Evolutionary conservation across 257 asterid species (phyloP), one percentile per base, ranked within the genome.

Genomic region (Lantana camara): DNA sequence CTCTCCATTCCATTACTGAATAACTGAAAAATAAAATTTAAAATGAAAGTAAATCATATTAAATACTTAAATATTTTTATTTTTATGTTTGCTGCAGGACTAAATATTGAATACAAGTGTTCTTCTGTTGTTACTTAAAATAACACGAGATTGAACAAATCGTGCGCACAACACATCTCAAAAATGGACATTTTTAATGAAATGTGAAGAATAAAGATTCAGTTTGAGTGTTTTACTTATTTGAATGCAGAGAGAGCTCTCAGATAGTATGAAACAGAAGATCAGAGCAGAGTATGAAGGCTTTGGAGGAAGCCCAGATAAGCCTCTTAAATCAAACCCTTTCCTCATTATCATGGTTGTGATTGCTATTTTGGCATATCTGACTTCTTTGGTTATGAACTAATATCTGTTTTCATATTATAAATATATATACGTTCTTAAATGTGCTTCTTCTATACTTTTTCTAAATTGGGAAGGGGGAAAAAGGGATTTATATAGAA

Each of bases 181-280:
- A 59, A 67, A 57, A 58, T 75, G 80, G 85, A 70, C 67, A 81
- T 76, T 63, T 76, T 70, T 60, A 46, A 66, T 47, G 67, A 75
- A 67, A 79, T 60, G 45, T 1, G 80, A 75, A 66, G 85, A 83
- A 86, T 79, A 77, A 79, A 27, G 7, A 75, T 82, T 63, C 80
- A 75, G 54, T 55, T 69, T n/a, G n/a, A 73, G 81, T 78, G 67
- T 71, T 56, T 81, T 77, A 41, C 73, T 51, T 83, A 71, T 90
- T 82, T 85, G 87, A 86, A 75, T 89, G 98, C 98, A 89, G 97
- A 89, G 73, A 75, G 96, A 93, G 69, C 90, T 94, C 7, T 94
- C 99, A 63, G 96, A 90, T 13, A 50, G 81, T 53, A 94, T 90
- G 99, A 94, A 88, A 80, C 93, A 84, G 73, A 94, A 86, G 93